A percentile compares a stretch with the other conserved stretches of the same genome.
Evolutionary conservation across 345 rosid genomes (phyloP).

Genomic region (Eucalyptus erythrocorys): DNA sequence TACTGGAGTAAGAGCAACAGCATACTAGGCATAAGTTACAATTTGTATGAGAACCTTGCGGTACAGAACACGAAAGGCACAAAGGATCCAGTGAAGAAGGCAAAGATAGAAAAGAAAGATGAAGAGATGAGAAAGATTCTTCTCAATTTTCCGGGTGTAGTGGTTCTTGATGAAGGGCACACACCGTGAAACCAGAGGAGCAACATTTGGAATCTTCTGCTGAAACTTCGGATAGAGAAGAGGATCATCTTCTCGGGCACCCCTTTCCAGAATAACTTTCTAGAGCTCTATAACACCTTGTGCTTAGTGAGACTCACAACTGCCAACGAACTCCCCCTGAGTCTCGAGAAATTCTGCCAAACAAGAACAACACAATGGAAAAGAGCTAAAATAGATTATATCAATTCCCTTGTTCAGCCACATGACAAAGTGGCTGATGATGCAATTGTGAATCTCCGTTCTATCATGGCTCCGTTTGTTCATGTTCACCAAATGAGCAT

Average conservation of each 20-base stretch:
- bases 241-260: slow-evolving; percentile 77
- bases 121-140: slow-evolving; percentile 23
- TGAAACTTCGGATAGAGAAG: slow-evolving; percentile 31
- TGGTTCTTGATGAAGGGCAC: slow-evolving; percentile 81
- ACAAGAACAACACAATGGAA: slow-evolving; percentile 1
- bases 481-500: slow-evolving; percentile 57
- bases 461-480: slow-evolving; percentile 46
- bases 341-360: background rate
- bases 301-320: slow-evolving; percentile 37
- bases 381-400: slow-evolving; percentile 2
- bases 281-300: slow-evolving; percentile 51
- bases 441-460: slow-evolving; percentile 9
- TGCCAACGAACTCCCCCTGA: background rate
- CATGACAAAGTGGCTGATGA: slow-evolving; percentile 11
- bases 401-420: slow-evolving; percentile 18
- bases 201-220: slow-evolving; percentile 47
- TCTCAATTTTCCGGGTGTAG: slow-evolving; percentile 33
- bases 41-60: slow-evolving; percentile 43
- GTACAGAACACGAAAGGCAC: slow-evolving; percentile 1
- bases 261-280: slow-evolving; percentile 72
- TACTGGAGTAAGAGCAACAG: slow-evolving; percentile 51
- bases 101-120: background rate
- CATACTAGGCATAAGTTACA: slow-evolving; percentile 52
- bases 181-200: slow-evolving; percentile 50
- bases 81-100: background rate